Conservation (phyloP, 2,329 filamentous ascomycete species). For the Calonectria ilicicola region DNA sequence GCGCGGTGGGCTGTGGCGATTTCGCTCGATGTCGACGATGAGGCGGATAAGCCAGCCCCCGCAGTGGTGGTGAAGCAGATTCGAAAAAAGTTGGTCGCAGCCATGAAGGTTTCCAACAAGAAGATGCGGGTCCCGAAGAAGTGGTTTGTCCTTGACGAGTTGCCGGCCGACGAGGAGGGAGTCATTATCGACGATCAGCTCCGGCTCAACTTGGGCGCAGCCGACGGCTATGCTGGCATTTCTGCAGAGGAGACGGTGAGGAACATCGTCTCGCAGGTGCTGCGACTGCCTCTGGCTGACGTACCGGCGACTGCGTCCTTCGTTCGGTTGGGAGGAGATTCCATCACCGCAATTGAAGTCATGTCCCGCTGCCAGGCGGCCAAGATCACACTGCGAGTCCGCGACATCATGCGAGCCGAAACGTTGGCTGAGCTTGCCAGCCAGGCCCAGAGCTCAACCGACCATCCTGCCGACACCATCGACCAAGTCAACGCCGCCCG, state of each 20-base stretch:
- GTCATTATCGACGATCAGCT: conserved; percentile 3
- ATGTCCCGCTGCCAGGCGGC: conserved; percentile 55
- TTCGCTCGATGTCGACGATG: conserved; percentile 2
- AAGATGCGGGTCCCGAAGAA: conserved; percentile 20
- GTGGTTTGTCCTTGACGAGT: conserved; percentile 17
- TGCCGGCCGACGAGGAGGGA: conserved; percentile 10
- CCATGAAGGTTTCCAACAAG: conserved; percentile 14
- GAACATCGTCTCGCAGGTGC: conserved; percentile 17
- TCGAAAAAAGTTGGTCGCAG: conserved; percentile 14
- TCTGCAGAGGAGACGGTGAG: conserved; percentile 19
- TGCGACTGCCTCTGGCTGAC: conserved; percentile 18
- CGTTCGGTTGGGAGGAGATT: conserved; percentile 55
- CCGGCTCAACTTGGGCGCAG: conserved; percentile 11
- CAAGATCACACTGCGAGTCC: conserved; percentile 53
- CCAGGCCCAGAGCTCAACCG: conserved; percentile 6
- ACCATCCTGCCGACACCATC: neutral
- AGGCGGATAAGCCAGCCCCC: neutral
- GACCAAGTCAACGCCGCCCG: neutral
- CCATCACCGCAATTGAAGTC: conserved; percentile 59
- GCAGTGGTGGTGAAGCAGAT: conserved; percentile 11
- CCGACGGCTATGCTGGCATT: conserved; percentile 13
- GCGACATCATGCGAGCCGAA: conserved; percentile 17
- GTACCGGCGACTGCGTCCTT: conserved; percentile 14
- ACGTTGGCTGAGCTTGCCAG: conserved; percentile 11
- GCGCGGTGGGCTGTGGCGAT: conserved; percentile 13